These are phyloP conservation scores for Pseudogymnoascus sp. DNA, from an alignment of 2,329 filamentous ascomycete species.

Conservation along the genomic window DNA sequence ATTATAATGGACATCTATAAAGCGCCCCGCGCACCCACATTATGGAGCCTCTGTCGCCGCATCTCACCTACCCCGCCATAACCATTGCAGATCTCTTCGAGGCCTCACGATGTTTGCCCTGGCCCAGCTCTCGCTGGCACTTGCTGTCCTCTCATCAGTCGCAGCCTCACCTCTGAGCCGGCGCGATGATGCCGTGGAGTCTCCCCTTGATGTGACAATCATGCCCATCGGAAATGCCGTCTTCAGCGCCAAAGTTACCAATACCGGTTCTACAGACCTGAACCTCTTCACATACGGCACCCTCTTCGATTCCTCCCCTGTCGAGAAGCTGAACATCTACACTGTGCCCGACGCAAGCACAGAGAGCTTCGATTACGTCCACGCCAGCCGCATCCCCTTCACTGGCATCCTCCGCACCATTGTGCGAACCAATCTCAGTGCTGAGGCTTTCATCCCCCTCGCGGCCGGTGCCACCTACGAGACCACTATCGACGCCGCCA, in stretches of 20 bases:
- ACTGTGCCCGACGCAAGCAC: slow-evolving; percentile 1
- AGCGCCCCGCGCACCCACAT: background rate
- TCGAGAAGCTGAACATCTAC: slow-evolving; percentile 33
- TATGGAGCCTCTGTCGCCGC: background rate
- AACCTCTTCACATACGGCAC: slow-evolving; percentile 34
- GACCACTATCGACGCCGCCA: slow-evolving; percentile 35
- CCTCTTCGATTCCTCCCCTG: slow-evolving; percentile 32
- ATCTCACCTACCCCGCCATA: background rate
- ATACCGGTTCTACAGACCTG: slow-evolving; percentile 30
- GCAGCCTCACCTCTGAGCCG: slow-evolving; percentile 18
- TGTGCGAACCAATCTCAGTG: slow-evolving; percentile 27
- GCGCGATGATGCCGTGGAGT: slow-evolving; percentile 25
- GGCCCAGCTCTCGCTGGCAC: slow-evolving; percentile 14
- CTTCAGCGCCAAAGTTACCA: slow-evolving; percentile 33
- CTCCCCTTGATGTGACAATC: slow-evolving; percentile 19
- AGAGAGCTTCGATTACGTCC: background rate
- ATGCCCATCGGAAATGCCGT: slow-evolving; percentile 28
- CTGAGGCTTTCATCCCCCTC: slow-evolving; percentile 33
- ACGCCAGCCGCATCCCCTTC: slow-evolving; percentile 28
- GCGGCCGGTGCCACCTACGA: slow-evolving; percentile 33
- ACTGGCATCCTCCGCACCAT: slow-evolving; percentile 35
- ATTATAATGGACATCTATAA: background rate
- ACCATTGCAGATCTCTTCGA: slow-evolving; percentile 16
- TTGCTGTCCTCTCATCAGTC: slow-evolving; percentile 12
- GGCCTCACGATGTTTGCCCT: slow-evolving; percentile 23